phyloP scores from a whole-genome alignment of 495 filamentous ascomycete species.

The Penicillium fimorum region DNA sequence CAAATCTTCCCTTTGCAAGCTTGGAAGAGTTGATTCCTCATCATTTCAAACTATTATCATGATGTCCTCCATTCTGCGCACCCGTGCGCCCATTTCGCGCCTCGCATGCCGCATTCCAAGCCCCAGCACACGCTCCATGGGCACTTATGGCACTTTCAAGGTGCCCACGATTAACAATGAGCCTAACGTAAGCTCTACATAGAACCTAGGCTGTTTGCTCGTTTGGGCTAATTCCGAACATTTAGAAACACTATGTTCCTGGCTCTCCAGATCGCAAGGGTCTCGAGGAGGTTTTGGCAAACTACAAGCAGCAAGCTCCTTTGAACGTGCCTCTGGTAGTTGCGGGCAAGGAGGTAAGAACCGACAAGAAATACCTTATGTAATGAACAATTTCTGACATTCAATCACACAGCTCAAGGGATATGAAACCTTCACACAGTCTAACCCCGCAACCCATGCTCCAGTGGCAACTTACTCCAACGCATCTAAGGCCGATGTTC shows the following conservation, averaged over 20 bases:
- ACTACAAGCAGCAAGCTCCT: constrained; percentile 56
- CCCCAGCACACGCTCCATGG: constrained; percentile 34
- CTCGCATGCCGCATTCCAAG: constrained; percentile 28
- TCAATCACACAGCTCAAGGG: constrained; percentile 28
- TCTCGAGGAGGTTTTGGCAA: constrained; percentile 66
- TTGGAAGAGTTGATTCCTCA: constrained; percentile 3
- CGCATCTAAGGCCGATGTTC: constrained; percentile 69
- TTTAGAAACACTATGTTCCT: constrained; percentile 81
- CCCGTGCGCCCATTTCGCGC: constrained; percentile 31
- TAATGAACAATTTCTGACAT: neutral
- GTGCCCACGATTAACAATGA: constrained; percentile 86
- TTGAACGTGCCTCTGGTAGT: constrained; percentile 76
- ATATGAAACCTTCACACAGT: constrained; percentile 53
- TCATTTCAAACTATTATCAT: constrained; percentile 23
- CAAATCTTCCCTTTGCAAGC: constrained; percentile 11
- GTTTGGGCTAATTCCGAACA: neutral
- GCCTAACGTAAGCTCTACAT: constrained; percentile 69
- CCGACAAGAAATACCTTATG: neutral
- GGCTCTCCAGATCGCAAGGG: constrained; percentile 73
- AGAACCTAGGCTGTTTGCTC: neutral
- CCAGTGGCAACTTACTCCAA: constrained; percentile 75
- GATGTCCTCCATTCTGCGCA: constrained; percentile 38
- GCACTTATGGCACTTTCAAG: constrained; percentile 75
- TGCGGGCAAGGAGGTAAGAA: constrained; percentile 68
- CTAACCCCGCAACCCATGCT: constrained; percentile 74